Base-by-base conservation (phyloP, 192 early-diverging fungal species). In the Podila minutissima region DNA sequence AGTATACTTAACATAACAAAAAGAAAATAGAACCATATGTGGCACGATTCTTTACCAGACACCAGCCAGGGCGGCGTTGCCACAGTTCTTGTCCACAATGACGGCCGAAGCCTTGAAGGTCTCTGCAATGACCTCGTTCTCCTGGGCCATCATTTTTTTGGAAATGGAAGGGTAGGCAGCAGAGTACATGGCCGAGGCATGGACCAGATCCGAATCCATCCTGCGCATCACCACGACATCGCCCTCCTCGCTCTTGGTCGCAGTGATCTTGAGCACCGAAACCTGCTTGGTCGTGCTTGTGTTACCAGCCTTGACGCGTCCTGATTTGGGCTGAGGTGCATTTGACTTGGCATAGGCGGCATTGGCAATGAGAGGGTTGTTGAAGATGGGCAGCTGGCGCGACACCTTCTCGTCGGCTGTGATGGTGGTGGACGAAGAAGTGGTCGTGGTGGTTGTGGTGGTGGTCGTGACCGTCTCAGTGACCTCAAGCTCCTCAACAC, bases 161-260 rank as follows among this genome's bases (percentile, higher is more conserved):
- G 73, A 68, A 32, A 55, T 32, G 59, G 73, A 50, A 50, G 73
- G 66, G 59, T 62, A 74, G 19, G 73, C 59, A 7, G 73, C 73
- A 51, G 61, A 46, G 66, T 48, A 74, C 73, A 74, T 74, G 32
- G 60, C 46, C 0, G 73, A 38, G 11, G 73, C 73, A 57, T 74
- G 66, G 0, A 74, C 61, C 13, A 74, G 24, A 67, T 74, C 61
- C 15, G 49, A 68, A 68, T 74, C 73, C 66, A 68, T 74, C n/a
- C 73, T 55, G 48, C 73, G 73, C 65, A 74, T 74, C 48, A 74
- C 66, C 5, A 68, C 66, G 15, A 74, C 73, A 33, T 74, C 66
- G 38, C 73, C 60, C 26, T 74, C 66, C 20, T 68, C 66, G 11
- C 35, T 24, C 65, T 62, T 74, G 59, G 73, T 59, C 12, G 73